These are phyloP conservation scores for Sequoiadendron giganteum DNA, from an alignment of 75 land plant genomes.

Conservation along the genomic window DNA sequence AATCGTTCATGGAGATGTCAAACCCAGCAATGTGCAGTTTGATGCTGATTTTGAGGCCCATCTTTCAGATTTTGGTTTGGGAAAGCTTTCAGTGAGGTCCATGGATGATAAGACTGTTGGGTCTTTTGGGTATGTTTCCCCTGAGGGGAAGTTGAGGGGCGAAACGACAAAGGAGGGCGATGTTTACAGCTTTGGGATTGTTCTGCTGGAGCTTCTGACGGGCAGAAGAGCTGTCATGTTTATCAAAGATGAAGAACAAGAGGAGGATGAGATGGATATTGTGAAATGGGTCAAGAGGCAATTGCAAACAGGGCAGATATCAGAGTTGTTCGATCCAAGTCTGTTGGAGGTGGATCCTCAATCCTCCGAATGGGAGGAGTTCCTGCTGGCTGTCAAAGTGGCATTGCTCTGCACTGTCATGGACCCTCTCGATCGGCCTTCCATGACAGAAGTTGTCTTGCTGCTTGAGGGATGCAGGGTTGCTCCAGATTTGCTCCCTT, in stretches of 20 bases:
- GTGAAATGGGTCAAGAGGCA: constrained; percentile 99
- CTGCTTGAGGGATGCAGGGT: constrained; percentile 98
- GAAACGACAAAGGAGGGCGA: constrained; percentile 70
- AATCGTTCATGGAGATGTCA: constrained; percentile 90
- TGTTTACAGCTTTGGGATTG: constrained; percentile 95
- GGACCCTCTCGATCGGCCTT: constrained; percentile 82
- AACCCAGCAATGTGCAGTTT: constrained; percentile 86
- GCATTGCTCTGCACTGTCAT: constrained; percentile 93
- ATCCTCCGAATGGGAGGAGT: constrained; percentile 98
- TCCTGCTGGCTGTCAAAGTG: constrained; percentile 91
- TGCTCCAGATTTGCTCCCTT: constrained; percentile 83
- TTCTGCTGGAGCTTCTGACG: constrained; percentile 88
- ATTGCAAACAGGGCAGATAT: constrained; percentile 78
- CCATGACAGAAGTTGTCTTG: constrained; percentile 93
- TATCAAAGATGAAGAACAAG: constrained; percentile 34
- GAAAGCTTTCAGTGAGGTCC: constrained; percentile 49
- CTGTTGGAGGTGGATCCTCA: constrained; percentile 74
- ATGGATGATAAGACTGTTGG: constrained; percentile 49
- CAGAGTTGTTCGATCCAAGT: constrained; percentile 88
- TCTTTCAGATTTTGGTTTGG: constrained; percentile 90
- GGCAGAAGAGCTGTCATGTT: constrained; percentile 88
- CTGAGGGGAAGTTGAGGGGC: constrained; percentile 71
- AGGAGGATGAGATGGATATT: constrained; percentile 85
- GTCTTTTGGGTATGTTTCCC: constrained; percentile 76
- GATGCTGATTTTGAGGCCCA: constrained; percentile 99